phyloP scores from a whole-genome alignment of 2,329 filamentous ascomycete genomes.

The Diplodia seriata region DNA sequence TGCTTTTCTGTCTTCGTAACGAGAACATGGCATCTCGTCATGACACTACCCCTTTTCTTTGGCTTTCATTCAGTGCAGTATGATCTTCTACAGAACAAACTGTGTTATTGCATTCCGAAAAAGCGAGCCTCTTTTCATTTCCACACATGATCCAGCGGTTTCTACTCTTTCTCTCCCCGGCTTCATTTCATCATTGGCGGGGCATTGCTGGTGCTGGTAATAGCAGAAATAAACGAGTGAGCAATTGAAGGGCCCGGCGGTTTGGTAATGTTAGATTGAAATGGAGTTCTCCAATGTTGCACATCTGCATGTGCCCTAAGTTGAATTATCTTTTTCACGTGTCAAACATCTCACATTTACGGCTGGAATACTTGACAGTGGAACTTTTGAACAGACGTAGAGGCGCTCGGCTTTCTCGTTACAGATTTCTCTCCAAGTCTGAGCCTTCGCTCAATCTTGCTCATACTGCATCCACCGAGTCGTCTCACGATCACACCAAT shows the following conservation, averaged over 20 bases:
- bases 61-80: slow-evolving; percentile 24
- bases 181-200: slow-evolving; percentile 12
- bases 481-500: slow-evolving; percentile 49
- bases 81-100: slow-evolving; percentile 12
- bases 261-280: slow-evolving; percentile 25
- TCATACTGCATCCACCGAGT: slow-evolving; percentile 36
- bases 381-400: background rate
- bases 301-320: background rate
- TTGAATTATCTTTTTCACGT: too few species aligned
- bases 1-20: slow-evolving; percentile 16
- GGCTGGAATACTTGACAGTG: background rate
- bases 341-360: background rate
- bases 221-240: slow-evolving; percentile 1
- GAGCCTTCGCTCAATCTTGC: slow-evolving; percentile 2
- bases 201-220: slow-evolving; percentile 10
- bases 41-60: slow-evolving; percentile 1
- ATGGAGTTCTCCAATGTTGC: slow-evolving; percentile 7
- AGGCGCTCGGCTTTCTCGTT: background rate
- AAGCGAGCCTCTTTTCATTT: slow-evolving; percentile 18
- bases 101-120: slow-evolving; percentile 29
- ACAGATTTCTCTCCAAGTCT: background rate
- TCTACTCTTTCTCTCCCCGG: slow-evolving; percentile 5
- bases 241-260: background rate
- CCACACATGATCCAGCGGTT: slow-evolving; percentile 26
- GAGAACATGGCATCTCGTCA: slow-evolving; percentile 26